Base-by-base conservation (phyloP, 805 yeast genomes). In the Saturnispora silvae region DNA sequence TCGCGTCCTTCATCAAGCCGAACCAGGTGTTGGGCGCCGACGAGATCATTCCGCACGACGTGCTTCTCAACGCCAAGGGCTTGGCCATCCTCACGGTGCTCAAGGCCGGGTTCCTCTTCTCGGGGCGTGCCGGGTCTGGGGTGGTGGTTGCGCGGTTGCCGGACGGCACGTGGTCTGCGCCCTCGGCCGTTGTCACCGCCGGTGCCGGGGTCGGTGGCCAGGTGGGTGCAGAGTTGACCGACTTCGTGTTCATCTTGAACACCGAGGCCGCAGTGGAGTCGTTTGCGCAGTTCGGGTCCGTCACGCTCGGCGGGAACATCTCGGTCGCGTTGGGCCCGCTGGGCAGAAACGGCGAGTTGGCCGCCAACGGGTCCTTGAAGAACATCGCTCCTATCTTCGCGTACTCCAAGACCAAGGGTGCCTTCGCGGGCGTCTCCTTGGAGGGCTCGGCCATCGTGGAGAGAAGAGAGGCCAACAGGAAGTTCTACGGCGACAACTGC, bases 121-220 rank as follows among this genome's bases (percentile, higher is more conserved):
- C 95, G 3, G 98, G 97, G 20, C 73, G 98, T 56, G 97, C 96
- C 1, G 98, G 98, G 19, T 83, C 95, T 1, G 98, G 98, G 45
- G 83, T 89, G 25, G 81, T 89, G 43, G 94, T 89, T 19, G 95
- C 96, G 4, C 67, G 96, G 42, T 67, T 92, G 34, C 94, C 94
- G 2, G 97, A 92, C 59, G 97, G 96, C 1, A 61, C 81, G 0
- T 89, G 98, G 98, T 86, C 96, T 11, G 94, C 96, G 3, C 98
- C 98, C 1, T 79, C 94, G 2, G 98, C 96, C 8, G 80, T 92
- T 46, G 79, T 76, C 37, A 83, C 96, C 17, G 97, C 95, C 3
- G 98, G 97, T 50, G 97, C 96, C 4, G 97, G 98, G 52, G 96
- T 92, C 5, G 98, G 98, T 42, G 98, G 98, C 31, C 94, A 86